Conservation (phyloP, 129 eudicot species). For the Silybum marianum region DNA sequence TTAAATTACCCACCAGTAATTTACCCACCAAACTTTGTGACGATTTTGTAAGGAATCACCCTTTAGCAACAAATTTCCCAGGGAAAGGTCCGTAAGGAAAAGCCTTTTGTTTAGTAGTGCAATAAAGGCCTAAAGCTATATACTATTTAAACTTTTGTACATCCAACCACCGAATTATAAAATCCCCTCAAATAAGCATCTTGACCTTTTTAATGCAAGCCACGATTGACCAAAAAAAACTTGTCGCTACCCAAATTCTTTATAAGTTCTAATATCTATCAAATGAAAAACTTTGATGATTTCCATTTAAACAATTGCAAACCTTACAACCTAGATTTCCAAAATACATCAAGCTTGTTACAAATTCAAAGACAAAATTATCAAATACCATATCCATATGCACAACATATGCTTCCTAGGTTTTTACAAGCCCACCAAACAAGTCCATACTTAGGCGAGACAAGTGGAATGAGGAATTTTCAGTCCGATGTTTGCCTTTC, state of each 20-base stretch:
- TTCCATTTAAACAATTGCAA: neutral
- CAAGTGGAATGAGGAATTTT: neutral
- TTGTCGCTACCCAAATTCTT: neutral
- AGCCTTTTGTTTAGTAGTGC: too few relatives aligned
- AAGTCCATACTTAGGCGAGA: neutral
- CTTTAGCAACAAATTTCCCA: too few relatives aligned
- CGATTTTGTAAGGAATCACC: too few relatives aligned
- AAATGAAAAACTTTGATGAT: slow-evolving; percentile 14
- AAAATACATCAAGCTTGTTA: neutral
- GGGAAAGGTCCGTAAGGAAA: too few relatives aligned
- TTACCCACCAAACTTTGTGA: too few relatives aligned
- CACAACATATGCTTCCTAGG: neutral
- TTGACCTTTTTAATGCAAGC: too few relatives aligned
- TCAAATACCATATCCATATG: neutral
- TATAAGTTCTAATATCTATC: neutral
- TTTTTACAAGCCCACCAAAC: neutral
- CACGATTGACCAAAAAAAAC: too few relatives aligned
- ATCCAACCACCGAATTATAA: too few relatives aligned
- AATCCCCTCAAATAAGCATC: too few relatives aligned
- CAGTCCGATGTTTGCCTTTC: neutral
- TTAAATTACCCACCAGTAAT: too few relatives aligned
- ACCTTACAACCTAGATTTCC: neutral
- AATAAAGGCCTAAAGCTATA: too few relatives aligned
- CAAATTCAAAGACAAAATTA: slow-evolving; percentile 1
- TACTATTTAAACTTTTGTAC: too few relatives aligned